Conservation (phyloP, 208 protist genomes). For the Wallacemonas sp. region DNA sequence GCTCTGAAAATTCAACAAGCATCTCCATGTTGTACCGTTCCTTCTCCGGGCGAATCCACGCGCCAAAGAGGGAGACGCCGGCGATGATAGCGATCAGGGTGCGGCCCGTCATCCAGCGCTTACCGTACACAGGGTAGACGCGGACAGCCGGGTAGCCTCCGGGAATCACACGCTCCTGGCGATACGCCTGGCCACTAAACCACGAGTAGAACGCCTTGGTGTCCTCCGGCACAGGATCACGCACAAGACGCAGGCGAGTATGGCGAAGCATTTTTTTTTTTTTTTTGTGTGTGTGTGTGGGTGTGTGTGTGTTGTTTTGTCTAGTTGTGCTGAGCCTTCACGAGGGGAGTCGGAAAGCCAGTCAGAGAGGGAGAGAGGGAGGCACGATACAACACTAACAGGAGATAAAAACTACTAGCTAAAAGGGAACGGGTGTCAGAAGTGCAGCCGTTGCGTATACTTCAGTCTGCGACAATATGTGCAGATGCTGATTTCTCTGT, state of each 20-base stretch:
- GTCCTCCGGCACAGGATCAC: slow-evolving; percentile 84
- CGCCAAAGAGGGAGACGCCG: slow-evolving; percentile 85
- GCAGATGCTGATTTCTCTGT: neutral
- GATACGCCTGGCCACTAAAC: slow-evolving; percentile 91
- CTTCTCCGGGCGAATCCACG: slow-evolving; percentile 82
- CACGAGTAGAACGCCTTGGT: slow-evolving; percentile 90
- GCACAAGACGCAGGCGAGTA: slow-evolving; percentile 60
- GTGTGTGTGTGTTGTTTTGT: no score
- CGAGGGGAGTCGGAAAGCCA: no score
- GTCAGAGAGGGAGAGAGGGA: no score
- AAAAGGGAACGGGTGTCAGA: no score
- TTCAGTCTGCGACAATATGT: no score
- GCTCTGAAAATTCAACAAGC: slow-evolving; percentile 85
- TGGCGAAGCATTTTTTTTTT: slow-evolving; percentile 46
- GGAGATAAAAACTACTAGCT: no score
- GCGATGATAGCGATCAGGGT: slow-evolving; percentile 84
- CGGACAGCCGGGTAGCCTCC: slow-evolving; percentile 86
- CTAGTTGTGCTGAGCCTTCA: no score
- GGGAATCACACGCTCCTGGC: slow-evolving; percentile 85
- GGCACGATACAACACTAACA: no score
- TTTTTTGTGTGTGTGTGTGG: slow-evolving; percentile 6
- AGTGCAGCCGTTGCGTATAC: no score
- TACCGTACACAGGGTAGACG: slow-evolving; percentile 90
- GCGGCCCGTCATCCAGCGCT: slow-evolving; percentile 88
- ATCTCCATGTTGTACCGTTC: slow-evolving; percentile 92